A percentile compares a stretch with the other conserved stretches of the same genome.
Evolutionary conservation across 352 stramenopile species (phyloP).

Genomic region (Globisporangium takayamanum): DNA sequence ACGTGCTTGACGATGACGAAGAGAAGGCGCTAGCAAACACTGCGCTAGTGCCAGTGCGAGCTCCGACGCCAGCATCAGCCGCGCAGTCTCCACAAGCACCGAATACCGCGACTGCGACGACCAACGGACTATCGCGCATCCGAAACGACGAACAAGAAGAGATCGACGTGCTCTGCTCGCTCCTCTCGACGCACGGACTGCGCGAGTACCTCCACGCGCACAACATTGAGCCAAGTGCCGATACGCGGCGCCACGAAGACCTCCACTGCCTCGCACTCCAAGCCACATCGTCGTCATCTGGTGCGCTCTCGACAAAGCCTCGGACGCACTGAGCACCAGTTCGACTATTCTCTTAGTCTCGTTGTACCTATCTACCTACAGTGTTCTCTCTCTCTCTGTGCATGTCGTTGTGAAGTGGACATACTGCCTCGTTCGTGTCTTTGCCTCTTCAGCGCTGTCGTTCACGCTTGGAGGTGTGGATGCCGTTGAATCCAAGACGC

Average conservation of each 20-base stretch:
- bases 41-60: conserved; percentile 10
- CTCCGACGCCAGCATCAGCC: conserved; percentile 1
- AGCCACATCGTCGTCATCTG: conserved; percentile 2
- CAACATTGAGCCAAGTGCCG: conserved; percentile 36
- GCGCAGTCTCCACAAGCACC: conserved; percentile 21
- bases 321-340: neutral
- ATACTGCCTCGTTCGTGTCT: too few relatives aligned
- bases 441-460: too few relatives aligned
- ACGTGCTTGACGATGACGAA: neutral
- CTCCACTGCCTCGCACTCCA: conserved; percentile 70
- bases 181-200: conserved; percentile 69
- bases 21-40: neutral
- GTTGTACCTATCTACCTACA: neutral
- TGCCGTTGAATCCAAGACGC: too few relatives aligned
- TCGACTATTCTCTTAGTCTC: neutral
- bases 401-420: too few relatives aligned
- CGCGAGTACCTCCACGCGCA: conserved; percentile 59
- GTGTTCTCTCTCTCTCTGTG: too few relatives aligned
- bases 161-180: conserved; percentile 74
- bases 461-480: neutral
- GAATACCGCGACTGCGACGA: conserved; percentile 15
- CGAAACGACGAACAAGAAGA: conserved; percentile 29
- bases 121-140: neutral
- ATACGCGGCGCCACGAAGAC: conserved; percentile 39
- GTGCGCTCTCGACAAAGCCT: neutral